phyloP scores from a whole-genome alignment of 2,329 filamentous ascomycete species.

The Fusarium pininemorale region DNA sequence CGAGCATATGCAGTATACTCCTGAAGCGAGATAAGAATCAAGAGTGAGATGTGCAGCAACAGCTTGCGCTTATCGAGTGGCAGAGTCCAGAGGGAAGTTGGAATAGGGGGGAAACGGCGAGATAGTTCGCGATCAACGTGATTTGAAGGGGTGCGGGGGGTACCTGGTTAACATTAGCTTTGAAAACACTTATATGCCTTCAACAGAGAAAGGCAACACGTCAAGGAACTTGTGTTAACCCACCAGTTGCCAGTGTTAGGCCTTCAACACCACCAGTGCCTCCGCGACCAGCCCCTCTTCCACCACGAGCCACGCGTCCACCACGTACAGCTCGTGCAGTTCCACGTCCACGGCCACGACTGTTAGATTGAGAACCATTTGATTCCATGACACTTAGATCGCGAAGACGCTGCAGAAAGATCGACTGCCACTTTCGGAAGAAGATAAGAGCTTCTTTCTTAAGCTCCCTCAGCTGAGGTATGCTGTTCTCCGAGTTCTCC shows the following conservation, averaged over 20 bases:
- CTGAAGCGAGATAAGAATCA: slow-evolving; percentile 79
- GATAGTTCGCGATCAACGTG: slow-evolving; percentile 59
- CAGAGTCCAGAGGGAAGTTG: slow-evolving; percentile 68
- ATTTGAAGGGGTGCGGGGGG: slow-evolving; percentile 52
- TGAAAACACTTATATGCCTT: neutral
- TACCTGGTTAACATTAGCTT: slow-evolving; percentile 38
- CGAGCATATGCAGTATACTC: slow-evolving; percentile 80
- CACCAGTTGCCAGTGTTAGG: slow-evolving; percentile 50
- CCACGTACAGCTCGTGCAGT: slow-evolving; percentile 41
- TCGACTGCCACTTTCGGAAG: slow-evolving; percentile 83
- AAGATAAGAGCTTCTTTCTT: slow-evolving; percentile 74
- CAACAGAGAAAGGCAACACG: neutral
- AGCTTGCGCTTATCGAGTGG: slow-evolving; percentile 70
- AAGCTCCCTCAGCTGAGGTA: slow-evolving; percentile 66
- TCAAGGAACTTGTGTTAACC: slow-evolving; percentile 8
- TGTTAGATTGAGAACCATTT: slow-evolving; percentile 33
- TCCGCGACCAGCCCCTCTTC: slow-evolving; percentile 43
- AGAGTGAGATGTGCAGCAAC: slow-evolving; percentile 75
- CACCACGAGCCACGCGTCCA: slow-evolving; percentile 45
- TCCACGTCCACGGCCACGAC: slow-evolving; percentile 50
- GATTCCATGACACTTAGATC: slow-evolving; percentile 68
- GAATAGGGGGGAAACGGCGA: slow-evolving; percentile 65
- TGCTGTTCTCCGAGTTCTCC: slow-evolving; percentile 49
- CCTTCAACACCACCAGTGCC: slow-evolving; percentile 38
- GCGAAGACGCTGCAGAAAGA: slow-evolving; percentile 74